Evolutionary conservation across 768 basidiomycete genomes (phyloP), one percentile per base, ranked within the genome.

Genomic region (Trametes cingulata): DNA sequence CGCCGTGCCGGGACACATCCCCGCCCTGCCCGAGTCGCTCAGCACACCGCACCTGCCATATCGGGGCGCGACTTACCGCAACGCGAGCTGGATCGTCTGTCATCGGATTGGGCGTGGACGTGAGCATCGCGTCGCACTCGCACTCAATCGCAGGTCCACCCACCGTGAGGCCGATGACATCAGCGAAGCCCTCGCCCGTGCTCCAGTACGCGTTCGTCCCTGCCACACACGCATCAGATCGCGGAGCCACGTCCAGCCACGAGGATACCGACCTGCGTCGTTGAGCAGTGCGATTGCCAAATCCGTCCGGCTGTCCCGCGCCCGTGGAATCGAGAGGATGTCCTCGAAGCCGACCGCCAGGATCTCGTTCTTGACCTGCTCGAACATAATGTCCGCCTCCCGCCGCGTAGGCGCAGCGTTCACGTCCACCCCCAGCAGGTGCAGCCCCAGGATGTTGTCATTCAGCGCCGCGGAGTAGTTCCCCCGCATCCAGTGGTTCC

Each of bases 201-300:
- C 82, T 86, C 88, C 88, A 90, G 65, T 88, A 89, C 12, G 88
- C 86, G 69, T 86, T 86, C 27, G 82, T 81, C 5, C 85, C 86
- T 87, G 49, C 52, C 14, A 45, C 29, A 29, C 53, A 2, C 56
- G 61, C 19, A 62, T 57, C 50, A 49, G 9, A 56, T 46, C 47
- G 60, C 37, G 36, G 37, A 27, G 45, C 39, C n/a, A 49, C 36
- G 17, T 14, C 13, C 13, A 15, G 15, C 15, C 35, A 39, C 15
- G 6, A 10, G 36, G 10, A 19, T 29, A 41, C 45, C 14, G 43
- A 83, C 86, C 85, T 20, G 87, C 87, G 65, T 91, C 89, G 64
- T 87, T 87, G 29, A 90, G 75, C 47, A 90, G 70, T 12, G 81
- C 75, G 9, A 89, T 84, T 9, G 86, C 85, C 33, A 91, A 76